Conservation (phyloP, 2,329 filamentous ascomycete species). For the Lachnellula occidentalis region DNA sequence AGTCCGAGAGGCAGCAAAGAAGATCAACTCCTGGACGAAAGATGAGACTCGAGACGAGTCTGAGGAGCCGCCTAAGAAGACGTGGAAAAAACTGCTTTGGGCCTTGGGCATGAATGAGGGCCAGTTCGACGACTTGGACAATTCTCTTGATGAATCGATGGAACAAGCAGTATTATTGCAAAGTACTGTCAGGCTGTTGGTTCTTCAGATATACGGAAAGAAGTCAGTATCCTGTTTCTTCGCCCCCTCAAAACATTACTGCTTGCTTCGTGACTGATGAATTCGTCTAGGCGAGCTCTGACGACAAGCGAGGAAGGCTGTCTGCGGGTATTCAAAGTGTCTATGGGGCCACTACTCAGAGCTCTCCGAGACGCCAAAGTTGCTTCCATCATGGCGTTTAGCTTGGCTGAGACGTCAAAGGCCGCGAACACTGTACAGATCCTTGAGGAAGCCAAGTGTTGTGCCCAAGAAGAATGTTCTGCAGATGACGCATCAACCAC, state of each 20-base stretch:
- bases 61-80: conserved; percentile 1
- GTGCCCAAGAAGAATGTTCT: background rate
- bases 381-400: conserved; percentile 7
- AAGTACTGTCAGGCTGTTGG: conserved; percentile 4
- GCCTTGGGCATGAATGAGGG: conserved; percentile 2
- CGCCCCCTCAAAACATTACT: background rate
- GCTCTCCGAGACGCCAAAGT: conserved; percentile 3
- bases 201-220: conserved; percentile 9
- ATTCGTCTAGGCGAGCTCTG: background rate
- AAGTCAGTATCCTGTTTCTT: background rate
- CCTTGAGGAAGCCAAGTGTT: background rate
- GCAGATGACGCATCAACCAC: background rate
- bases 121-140: conserved; percentile 1
- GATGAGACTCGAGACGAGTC: background rate
- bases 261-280: background rate
- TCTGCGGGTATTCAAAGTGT: conserved; percentile 5
- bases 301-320: background rate
- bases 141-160: background rate
- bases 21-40: conserved; percentile 6
- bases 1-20: conserved; percentile 1
- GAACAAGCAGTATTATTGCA: conserved; percentile 4
- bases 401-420: background rate
- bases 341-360: conserved; percentile 1
- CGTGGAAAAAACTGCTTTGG: conserved; percentile 5
- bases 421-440: conserved; percentile 5